Percentiles rank a stretch among this genome's conserved stretches.
These are phyloP conservation scores for Didymella glomerata DNA, from an alignment of 2,329 filamentous ascomycete species.

Conservation along the genomic window DNA sequence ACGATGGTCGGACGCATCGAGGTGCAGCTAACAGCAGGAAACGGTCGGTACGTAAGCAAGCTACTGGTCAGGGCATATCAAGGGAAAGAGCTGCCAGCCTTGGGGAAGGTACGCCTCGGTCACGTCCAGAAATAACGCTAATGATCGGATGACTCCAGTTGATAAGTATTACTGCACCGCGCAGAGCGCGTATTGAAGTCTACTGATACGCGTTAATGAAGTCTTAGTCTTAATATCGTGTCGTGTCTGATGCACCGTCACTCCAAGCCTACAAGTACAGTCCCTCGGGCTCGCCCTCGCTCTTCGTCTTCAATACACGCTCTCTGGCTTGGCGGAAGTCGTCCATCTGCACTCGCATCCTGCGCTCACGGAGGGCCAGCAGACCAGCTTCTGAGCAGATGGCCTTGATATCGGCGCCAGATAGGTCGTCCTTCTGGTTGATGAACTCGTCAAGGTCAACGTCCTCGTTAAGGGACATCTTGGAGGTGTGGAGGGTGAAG, in stretches of 20 bases:
- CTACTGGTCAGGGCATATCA: background rate
- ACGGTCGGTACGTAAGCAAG: background rate
- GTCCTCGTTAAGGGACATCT: conserved; percentile 96
- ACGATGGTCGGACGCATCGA: background rate
- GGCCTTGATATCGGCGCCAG: conserved; percentile 97
- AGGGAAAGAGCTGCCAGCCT: background rate
- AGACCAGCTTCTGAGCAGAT: conserved; percentile 98
- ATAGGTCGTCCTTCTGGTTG: conserved; percentile 96
- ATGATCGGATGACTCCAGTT: background rate
- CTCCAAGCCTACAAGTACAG: conserved; percentile 81
- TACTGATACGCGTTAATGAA: conserved; percentile 33
- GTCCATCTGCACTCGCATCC: conserved; percentile 99
- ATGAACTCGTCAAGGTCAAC: conserved; percentile 99
- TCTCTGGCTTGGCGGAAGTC: conserved; percentile 94
- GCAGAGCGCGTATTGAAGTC: conserved; percentile 10
- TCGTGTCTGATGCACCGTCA: background rate
- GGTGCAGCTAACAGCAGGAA: background rate
- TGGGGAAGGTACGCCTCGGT: background rate
- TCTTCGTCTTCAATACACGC: conserved; percentile 97
- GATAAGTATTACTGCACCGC: conserved; percentile 10
- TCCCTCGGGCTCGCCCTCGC: conserved; percentile 96
- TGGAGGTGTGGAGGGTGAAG: conserved; percentile 95
- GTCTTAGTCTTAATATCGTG: conserved; percentile 15
- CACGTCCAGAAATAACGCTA: background rate
- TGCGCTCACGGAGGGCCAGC: conserved; percentile 89